A percentile compares a stretch with the other conserved stretches of the same genome.
Evolutionary conservation across 2,329 filamentous ascomycete genomes (phyloP).

Genomic region (Fusarium graminum): DNA sequence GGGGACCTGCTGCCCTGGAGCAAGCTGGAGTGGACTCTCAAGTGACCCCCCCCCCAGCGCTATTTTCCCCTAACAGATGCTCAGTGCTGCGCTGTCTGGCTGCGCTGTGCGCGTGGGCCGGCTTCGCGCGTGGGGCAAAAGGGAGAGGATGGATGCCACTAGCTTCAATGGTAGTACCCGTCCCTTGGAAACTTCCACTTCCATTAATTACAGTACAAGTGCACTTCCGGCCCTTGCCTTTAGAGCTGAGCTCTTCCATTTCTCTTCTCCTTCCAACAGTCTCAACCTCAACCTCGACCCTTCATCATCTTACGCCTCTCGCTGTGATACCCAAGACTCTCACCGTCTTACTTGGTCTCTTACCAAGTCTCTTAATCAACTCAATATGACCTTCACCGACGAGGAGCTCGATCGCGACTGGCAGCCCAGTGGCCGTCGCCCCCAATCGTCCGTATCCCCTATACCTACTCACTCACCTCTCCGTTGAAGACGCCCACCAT

Average conservation of each 20-base stretch:
- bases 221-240: conserved; percentile 5
- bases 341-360: background rate
- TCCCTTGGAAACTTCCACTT: conserved; percentile 41
- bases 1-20: conserved; percentile 33
- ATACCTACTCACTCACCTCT: conserved; percentile 61
- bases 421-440: conserved; percentile 82
- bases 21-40: conserved; percentile 14
- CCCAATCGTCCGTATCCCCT: conserved; percentile 80
- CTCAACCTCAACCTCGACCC: conserved; percentile 2
- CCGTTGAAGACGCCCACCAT: conserved; percentile 58
- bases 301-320: conserved; percentile 10
- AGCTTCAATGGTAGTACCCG: conserved; percentile 33
- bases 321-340: conserved; percentile 16
- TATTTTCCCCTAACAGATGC: background rate
- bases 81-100: background rate
- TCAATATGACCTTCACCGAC: conserved; percentile 64
- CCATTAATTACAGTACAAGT: conserved; percentile 36
- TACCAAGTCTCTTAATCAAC: conserved; percentile 10
- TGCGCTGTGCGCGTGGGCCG: conserved; percentile 31
- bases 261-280: conserved; percentile 1
- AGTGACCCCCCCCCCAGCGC: conserved; percentile 15
- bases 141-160: conserved; percentile 25
- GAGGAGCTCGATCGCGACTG: conserved; percentile 81
- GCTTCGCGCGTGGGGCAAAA: conserved; percentile 25
- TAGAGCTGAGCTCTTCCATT: conserved; percentile 24